Evolutionary conservation across 2,329 filamentous ascomycete species (phyloP), one percentile per base, ranked within the genome.

Genomic region (Sarocladium kiliense): DNA sequence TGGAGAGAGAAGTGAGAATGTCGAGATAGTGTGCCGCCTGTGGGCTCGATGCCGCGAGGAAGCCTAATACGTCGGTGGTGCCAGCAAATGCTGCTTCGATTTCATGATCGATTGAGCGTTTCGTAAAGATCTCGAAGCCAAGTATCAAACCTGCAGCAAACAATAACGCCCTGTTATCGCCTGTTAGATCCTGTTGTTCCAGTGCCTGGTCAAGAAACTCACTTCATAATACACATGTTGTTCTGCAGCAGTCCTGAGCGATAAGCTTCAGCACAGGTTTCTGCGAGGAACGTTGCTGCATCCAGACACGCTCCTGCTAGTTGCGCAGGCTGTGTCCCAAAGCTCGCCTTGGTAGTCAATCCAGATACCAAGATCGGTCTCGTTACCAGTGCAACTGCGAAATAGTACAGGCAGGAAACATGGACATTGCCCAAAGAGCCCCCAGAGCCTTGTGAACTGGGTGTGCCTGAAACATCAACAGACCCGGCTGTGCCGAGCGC

Each of bases 141-240:
- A 84, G 69, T 0, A 84, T 74, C 0, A 85, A 65, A 0, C 80
- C 81, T 2, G 81, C 78, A 0, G 79, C 78, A 55, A 85, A 84
- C 25, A 51, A 36, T 36, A 51, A 51, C 5, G 47, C 47, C 25
- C 47, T 51, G 0, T 82, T 68, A 56, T 78, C 74, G 18, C 77
- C 78, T 57, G 77, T 80, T 11, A n/a, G 14, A 14, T 25, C 4
- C 2, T 21, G 19, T n/a, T 37, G 16, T 12, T n/a, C 23, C 41
- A 23, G n/a, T n/a, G 23, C 6, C 11, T 7, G 19, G 14, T 27
- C 2, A 12, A 14, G 26, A 2, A 27, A 60, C 76, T 65, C 65
- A 81, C 80, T 84, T 84, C 55, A 84, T 66, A 4, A 84, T 76
- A 37, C 78, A 80, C 80, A 84, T 82, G 55, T 83, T 83, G 9